Percentiles rank a stretch among this genome's conserved stretches.
phyloP scores from a whole-genome alignment of 1,284 basidiomycete species.

The Clitocybe nebularis region DNA sequence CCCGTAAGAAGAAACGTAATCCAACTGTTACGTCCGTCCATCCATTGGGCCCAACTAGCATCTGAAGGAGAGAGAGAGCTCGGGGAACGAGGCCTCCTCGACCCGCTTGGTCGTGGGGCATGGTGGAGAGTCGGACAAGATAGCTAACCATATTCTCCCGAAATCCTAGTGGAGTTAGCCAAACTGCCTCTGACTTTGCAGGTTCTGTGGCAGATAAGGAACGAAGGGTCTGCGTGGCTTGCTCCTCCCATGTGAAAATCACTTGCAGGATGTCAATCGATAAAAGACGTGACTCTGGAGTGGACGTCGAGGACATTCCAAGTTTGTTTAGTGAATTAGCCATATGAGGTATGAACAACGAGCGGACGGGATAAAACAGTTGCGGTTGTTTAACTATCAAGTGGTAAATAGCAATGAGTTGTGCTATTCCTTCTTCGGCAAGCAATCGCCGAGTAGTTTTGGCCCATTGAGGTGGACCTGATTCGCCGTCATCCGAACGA shows the following conservation, averaged over 20 bases:
- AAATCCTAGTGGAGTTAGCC: constrained; percentile 77
- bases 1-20: constrained; percentile 81
- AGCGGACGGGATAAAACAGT: constrained; percentile 91
- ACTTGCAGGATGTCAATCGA: constrained; percentile 85
- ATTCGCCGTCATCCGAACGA: constrained; percentile 50
- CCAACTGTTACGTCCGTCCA: constrained; percentile 96
- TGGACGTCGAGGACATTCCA: constrained; percentile 74
- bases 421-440: constrained; percentile 86
- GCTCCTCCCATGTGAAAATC: constrained; percentile 86
- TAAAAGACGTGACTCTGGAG: constrained; percentile 77
- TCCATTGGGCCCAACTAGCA: constrained; percentile 77
- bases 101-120: constrained; percentile 65
- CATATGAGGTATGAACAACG: constrained; percentile 95
- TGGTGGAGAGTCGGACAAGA: constrained; percentile 84
- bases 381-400: constrained; percentile 90
- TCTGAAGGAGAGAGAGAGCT: constrained; percentile 78
- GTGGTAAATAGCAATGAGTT: constrained; percentile 88
- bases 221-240: constrained; percentile 34
- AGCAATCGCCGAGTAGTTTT: constrained; percentile 84
- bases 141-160: constrained; percentile 93
- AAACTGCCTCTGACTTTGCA: constrained; percentile 31
- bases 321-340: constrained; percentile 88
- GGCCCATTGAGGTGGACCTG: constrained; percentile 83
- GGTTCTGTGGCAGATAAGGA: constrained; percentile 12
- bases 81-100: constrained; percentile 68